Evolutionary conservation across 2,329 filamentous ascomycete species (phyloP), one percentile per base, ranked within the genome.

Genomic region (Pyrenochaeta sp.): DNA sequence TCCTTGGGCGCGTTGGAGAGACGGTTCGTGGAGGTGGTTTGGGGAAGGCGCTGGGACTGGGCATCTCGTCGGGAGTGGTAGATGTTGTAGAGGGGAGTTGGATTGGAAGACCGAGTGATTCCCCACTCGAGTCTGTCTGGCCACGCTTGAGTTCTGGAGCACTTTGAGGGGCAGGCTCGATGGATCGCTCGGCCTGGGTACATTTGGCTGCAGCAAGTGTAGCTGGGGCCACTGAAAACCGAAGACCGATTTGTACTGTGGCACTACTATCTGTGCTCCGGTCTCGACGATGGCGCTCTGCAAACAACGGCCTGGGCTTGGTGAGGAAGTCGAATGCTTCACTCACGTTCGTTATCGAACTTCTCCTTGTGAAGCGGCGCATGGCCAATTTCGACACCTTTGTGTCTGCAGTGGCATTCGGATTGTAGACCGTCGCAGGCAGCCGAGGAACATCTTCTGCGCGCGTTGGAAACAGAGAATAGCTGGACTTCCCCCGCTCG

Each of bases 191-290:
- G 20, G 30, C 14, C 31, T 30, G 40, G 1, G 55, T 64, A 44
- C 44, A 67, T 26, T 66, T 67, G 21, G 55, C 61, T 37, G 66
- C 65, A 35, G 62, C 63, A 41, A 72, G 66, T 13, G 66, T 65
- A 3, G 69, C 68, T 10, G 69, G 69, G 9, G 68, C 69, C 5
- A 73, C 50, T n/a, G 86, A 89, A 41, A 89, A 75, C 8, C 86
- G 81, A 11, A 89, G 74, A 1, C 86, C 86, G 37, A 89, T 89
- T 61, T 88, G 85, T 8, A 89, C 85, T 0, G 85, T 89, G 17
- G 85, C 85, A 7, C 82, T 82, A 30, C 86, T 88, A 11, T 76
- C 77, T 28, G 84, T 75, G 1, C 86, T 89, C 4, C 83, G 84
- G 45, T 83, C 77, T 30, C 85, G 78, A 13, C 74, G 72, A n/a